phyloP scores from a whole-genome alignment of 2,329 filamentous ascomycete species.

The Byssoonygena ceratinophila region DNA sequence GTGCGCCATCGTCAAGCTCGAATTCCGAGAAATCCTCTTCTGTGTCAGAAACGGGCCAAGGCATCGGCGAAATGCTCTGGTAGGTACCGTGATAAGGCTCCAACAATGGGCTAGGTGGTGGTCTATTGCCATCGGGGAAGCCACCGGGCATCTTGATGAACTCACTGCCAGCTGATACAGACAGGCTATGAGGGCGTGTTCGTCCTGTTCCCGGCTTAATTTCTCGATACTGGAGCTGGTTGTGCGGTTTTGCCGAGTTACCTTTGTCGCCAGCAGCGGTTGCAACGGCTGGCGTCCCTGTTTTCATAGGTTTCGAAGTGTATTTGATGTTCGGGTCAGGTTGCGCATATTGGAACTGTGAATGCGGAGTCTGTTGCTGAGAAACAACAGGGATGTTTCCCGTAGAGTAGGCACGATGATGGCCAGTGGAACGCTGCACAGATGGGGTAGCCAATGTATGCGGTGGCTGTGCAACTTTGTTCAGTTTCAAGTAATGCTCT shows the following conservation, averaged over 20 bases:
- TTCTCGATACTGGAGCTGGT: constrained; percentile 22
- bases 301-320: constrained; percentile 21
- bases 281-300: neutral
- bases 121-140: constrained; percentile 31
- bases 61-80: constrained; percentile 90
- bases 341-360: constrained; percentile 32
- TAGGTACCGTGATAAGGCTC: constrained; percentile 92
- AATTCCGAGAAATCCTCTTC: constrained; percentile 46
- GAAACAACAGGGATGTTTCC: constrained; percentile 17
- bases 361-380: constrained; percentile 25
- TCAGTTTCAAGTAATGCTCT: constrained; percentile 15
- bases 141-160: constrained; percentile 25
- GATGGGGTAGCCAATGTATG: too few relatives aligned
- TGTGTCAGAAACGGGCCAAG: constrained; percentile 56
- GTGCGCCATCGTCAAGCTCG: constrained; percentile 33
- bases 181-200: constrained; percentile 26
- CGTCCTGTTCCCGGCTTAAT: constrained; percentile 15
- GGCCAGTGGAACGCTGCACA: constrained; percentile 15
- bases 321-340: constrained; percentile 33
- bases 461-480: constrained; percentile 16
- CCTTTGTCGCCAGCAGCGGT: neutral
- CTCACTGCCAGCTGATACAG: constrained; percentile 32
- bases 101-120: constrained; percentile 72
- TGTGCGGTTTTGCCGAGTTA: neutral
- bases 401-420: constrained; percentile 26